Evolutionary conservation across 2,329 filamentous ascomycete genomes (phyloP), one percentile per base, ranked within the genome.

Genomic region (Pyrenophora teres): DNA sequence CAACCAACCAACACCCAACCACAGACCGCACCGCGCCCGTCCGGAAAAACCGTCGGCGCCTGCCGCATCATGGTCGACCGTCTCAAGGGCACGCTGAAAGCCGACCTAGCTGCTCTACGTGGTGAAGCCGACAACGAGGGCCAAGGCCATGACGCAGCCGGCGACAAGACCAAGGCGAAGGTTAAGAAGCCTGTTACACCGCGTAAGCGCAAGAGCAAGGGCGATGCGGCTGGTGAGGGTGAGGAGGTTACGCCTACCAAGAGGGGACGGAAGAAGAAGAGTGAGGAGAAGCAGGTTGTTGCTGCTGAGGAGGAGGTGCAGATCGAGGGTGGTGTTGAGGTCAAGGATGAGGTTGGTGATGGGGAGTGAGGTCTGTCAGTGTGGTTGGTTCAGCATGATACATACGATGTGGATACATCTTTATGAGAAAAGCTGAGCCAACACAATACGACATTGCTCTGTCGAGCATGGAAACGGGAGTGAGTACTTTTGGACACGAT

Each of bases 1-100:
- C 19, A 7, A 13, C 31, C 39, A 9, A 9, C 5, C 15, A 3
- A 6, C 4, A 4, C 15, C 7, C 4, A 6, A 8, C 3, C 36
- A 69, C 36, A 69, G 65, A 60, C 56, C 9, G 46, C 60, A 0
- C 63, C 62, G 0, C 55, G 54, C 19, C 68, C 66, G 0, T 30
- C 30, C 6, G 57, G 57, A 6, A 57, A 57, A 23, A 52, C 57
- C 30, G 16, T 43, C 3, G 56, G 55, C 9, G 65, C 63, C 5
- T 68, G 62, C 44, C 50, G 59, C 35, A 51, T 44, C 42, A 65
- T 65, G 59, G 25, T 62, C 8, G 44, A 50, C 0, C 62, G 64
- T 1, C 53, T 68, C n/a, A 62, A 59, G 36, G 44, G 6, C 9
- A 52, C 52, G 2, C 27, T 57, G 42, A 64, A 65, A 36, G 40